phyloP scores from a whole-genome alignment of 768 basidiomycete genomes.

The Nidula microcarpa region DNA sequence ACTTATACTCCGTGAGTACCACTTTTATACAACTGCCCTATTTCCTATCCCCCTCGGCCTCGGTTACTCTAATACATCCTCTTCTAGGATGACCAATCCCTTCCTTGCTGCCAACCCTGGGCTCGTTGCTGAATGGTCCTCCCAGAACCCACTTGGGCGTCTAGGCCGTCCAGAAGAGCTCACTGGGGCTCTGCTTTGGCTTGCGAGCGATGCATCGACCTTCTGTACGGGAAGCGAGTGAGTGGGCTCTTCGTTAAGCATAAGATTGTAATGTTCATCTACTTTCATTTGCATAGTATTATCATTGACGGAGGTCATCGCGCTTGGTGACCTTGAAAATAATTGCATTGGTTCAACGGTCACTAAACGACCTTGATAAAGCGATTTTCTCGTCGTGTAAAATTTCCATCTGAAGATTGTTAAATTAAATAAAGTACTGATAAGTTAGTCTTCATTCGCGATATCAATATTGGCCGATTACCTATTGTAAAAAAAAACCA shows the following conservation, averaged over 20 bases:
- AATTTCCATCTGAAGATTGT: too few species aligned
- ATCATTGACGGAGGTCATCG: constrained; percentile 1
- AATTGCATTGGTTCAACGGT: too few species aligned
- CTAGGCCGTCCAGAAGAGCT: constrained; percentile 68
- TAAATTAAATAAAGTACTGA: too few species aligned
- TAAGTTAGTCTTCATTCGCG: too few species aligned
- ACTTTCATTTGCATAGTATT: not conserved
- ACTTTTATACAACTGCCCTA: not conserved
- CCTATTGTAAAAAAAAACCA: too few species aligned
- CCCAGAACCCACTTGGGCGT: constrained; percentile 60
- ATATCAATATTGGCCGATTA: too few species aligned
- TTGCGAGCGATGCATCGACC: constrained; percentile 63
- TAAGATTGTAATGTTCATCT: not conserved
- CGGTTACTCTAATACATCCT: too few species aligned
- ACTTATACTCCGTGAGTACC: constrained; percentile 51
- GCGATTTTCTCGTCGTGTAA: too few species aligned
- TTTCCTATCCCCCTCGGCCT: not conserved
- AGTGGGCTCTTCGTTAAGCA: constrained; percentile 12
- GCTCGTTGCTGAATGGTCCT: constrained; percentile 60
- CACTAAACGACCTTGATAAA: too few species aligned
- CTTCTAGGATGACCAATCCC: constrained; percentile 54
- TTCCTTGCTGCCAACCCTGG: constrained; percentile 53
- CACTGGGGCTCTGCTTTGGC: constrained; percentile 63
- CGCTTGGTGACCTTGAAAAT: constrained; percentile 8
- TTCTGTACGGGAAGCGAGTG: constrained; percentile 74